phyloP scores from a whole-genome alignment of 495 filamentous ascomycete species.

The Penicillium antarcticum region DNA sequence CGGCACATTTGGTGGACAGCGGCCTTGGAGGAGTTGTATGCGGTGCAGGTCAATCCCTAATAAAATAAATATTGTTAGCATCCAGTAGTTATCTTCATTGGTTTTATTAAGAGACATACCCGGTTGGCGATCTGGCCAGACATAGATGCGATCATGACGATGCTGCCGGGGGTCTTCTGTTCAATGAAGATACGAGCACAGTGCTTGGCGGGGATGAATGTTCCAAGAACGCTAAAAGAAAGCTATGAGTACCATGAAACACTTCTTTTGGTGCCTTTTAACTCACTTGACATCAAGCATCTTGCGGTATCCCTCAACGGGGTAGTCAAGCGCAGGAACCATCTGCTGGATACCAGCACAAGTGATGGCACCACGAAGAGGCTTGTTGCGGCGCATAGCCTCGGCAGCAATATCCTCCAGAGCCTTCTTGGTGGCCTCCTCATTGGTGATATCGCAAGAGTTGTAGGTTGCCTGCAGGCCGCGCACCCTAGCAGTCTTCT shows the following conservation, averaged over 20 bases:
- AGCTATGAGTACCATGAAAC: not conserved
- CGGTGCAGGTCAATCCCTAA: conserved; percentile 56
- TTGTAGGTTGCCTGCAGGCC: conserved; percentile 43
- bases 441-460: conserved; percentile 60
- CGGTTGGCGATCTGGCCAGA: conserved; percentile 72
- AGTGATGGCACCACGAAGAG: conserved; percentile 73
- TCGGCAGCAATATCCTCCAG: conserved; percentile 45
- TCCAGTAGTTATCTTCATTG: not conserved
- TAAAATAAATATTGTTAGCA: not conserved
- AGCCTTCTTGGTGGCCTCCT: conserved; percentile 26
- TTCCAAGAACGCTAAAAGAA: conserved; percentile 54
- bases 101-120: conserved; percentile 16
- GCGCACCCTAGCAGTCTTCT: conserved; percentile 46
- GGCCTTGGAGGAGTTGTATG: conserved; percentile 67
- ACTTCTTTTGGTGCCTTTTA: not conserved
- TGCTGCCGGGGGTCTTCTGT: conserved; percentile 49
- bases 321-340: conserved; percentile 61
- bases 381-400: conserved; percentile 36
- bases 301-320: conserved; percentile 54
- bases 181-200: conserved; percentile 66
- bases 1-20: conserved; percentile 61
- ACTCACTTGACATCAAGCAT: conserved; percentile 64
- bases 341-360: conserved; percentile 78
- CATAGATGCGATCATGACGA: conserved; percentile 75
- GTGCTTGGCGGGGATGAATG: conserved; percentile 69